phyloP scores from a whole-genome alignment of 306 rosid genomes.

The Begonia loranthoides region DNA sequence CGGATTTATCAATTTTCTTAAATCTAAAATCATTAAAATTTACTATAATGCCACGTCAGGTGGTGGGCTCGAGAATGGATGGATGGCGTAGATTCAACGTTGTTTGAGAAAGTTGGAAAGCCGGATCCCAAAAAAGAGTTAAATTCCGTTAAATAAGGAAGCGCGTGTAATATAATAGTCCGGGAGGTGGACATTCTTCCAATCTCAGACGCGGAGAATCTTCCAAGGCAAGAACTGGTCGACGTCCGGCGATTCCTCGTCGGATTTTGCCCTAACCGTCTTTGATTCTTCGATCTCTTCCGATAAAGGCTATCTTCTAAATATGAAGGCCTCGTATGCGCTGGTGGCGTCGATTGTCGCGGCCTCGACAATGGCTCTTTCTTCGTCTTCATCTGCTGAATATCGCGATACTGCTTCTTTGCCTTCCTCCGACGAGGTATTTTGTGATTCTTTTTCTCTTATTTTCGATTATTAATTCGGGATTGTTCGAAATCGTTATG shows the following conservation, averaged over 20 bases:
- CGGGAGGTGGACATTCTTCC: not conserved
- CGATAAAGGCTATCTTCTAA: not conserved
- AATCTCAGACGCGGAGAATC: not conserved
- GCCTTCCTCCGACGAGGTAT: conserved; percentile 17
- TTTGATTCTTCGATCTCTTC: not conserved
- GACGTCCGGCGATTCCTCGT: conserved; percentile 28
- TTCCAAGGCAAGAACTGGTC: conserved; percentile 3
- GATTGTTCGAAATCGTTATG: too few relatives aligned
- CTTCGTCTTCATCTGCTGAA: conserved; percentile 16
- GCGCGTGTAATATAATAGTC: not conserved
- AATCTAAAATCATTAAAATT: too few relatives aligned
- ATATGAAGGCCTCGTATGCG: conserved; percentile 33
- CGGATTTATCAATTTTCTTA: too few relatives aligned
- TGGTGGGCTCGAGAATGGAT: not conserved
- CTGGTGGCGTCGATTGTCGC: conserved; percentile 42
- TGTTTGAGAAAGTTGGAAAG: not conserved
- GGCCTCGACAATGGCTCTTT: conserved; percentile 36
- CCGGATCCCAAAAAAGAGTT: conserved; percentile 21
- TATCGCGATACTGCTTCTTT: conserved; percentile 5
- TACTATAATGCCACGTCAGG: too few relatives aligned
- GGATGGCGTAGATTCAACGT: conserved; percentile 2
- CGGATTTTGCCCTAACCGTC: conserved; percentile 21
- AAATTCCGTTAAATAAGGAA: conserved; percentile 17
- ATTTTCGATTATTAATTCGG: not conserved
- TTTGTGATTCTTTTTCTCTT: not conserved